A percentile compares a stretch with the other conserved stretches of the same genome.
phyloP scores from a whole-genome alignment of 2,329 filamentous ascomycete genomes.

The Cordyceps farinosa region DNA sequence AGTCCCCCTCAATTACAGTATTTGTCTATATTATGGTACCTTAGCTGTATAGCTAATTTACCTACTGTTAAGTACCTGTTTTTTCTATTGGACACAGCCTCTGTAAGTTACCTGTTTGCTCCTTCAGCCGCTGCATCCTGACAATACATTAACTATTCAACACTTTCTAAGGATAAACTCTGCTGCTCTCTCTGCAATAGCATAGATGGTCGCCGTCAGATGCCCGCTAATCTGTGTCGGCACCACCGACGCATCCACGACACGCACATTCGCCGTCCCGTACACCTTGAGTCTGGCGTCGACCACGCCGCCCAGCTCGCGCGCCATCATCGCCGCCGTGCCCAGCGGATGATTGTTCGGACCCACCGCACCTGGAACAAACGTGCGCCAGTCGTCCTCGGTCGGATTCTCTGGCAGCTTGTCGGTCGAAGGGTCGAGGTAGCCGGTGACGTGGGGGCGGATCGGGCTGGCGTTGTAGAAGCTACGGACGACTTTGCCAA shows the following conservation, averaged over 20 bases:
- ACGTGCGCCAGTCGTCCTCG: slow-evolving; percentile 28
- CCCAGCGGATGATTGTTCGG: slow-evolving; percentile 3
- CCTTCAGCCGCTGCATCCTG: no score
- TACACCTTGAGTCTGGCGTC: slow-evolving; percentile 12
- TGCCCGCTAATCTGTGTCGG: slow-evolving; percentile 19
- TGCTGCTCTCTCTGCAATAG: slow-evolving; percentile 16
- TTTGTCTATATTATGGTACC: no score
- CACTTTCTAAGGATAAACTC: slow-evolving; percentile 8
- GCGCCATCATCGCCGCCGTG: slow-evolving; percentile 11
- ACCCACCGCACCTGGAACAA: slow-evolving; percentile 21
- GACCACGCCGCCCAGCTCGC: slow-evolving; percentile 16
- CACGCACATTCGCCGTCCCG: slow-evolving; percentile 17
- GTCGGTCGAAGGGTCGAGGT: slow-evolving; percentile 23
- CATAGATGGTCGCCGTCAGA: slow-evolving; percentile 17
- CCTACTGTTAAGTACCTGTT: no score
- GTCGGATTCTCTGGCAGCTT: slow-evolving; percentile 29
- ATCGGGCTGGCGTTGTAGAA: slow-evolving; percentile 33
- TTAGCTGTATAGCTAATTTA: no score
- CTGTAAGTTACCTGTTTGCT: no score
- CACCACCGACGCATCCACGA: slow-evolving; percentile 19
- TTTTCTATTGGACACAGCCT: no score
- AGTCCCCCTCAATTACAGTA: no score
- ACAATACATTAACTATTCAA: background rate
- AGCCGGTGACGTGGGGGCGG: slow-evolving; percentile 20
- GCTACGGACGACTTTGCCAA: slow-evolving; percentile 28